These are phyloP conservation scores for Goffeauzyma gilvescens DNA, from an alignment of 768 basidiomycete species.

Conservation along the genomic window DNA sequence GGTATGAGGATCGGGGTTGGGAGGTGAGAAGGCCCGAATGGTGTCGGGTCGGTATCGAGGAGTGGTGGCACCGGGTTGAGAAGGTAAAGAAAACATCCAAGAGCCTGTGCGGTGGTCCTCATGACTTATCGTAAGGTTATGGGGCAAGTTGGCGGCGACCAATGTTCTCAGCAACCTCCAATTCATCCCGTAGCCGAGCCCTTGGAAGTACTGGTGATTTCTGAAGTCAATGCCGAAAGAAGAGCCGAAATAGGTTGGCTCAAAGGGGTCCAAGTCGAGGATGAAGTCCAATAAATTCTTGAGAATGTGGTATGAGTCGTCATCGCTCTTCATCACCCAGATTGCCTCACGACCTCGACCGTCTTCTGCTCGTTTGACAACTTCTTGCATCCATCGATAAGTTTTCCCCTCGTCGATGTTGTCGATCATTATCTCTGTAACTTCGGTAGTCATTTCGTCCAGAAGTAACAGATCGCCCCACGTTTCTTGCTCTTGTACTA, in stretches of 20 bases:
- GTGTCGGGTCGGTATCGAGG: constrained; percentile 3
- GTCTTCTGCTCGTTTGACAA: constrained; percentile 13
- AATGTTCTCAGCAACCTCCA: constrained; percentile 22
- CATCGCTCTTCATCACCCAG: constrained; percentile 16
- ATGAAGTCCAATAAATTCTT: constrained; percentile 19
- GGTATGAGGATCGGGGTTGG: constrained; percentile 13
- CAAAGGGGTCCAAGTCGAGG: constrained; percentile 5
- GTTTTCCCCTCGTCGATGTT: constrained; percentile 25
- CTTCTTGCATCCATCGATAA: constrained; percentile 14
- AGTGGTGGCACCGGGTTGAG: not conserved
- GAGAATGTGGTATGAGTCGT: constrained; percentile 16
- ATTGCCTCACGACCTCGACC: constrained; percentile 14
- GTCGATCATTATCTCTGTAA: constrained; percentile 9
- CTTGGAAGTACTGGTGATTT: constrained; percentile 17
- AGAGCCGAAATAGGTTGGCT: constrained; percentile 19
- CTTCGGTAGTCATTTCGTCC: constrained; percentile 10
- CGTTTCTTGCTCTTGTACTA: constrained; percentile 10
- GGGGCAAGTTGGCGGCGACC: constrained; percentile 11
- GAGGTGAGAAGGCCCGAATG: constrained; percentile 8
- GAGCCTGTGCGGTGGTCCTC: constrained; percentile 18
- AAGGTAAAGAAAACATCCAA: constrained; percentile 14
- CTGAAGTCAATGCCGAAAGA: constrained; percentile 11
- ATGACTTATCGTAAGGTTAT: constrained; percentile 6
- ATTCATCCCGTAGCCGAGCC: constrained; percentile 22
- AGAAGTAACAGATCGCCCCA: constrained; percentile 20